Conservation (phyloP, 768 basidiomycete species). For the Agaricus blazei region DNA sequence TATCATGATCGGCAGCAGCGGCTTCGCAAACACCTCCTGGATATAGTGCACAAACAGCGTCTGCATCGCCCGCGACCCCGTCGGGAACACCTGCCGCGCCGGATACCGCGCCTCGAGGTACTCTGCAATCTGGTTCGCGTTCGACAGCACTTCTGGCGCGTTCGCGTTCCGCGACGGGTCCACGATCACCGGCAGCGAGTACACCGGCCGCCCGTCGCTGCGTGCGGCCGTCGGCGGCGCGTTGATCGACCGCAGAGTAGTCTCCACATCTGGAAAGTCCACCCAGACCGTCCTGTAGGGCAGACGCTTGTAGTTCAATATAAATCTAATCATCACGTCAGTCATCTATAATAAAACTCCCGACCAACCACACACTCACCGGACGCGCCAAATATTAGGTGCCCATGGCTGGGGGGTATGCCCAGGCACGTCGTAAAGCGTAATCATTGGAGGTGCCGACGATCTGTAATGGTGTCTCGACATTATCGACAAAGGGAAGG, state of each 20-base stretch:
- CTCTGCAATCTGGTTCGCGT: conserved; percentile 59
- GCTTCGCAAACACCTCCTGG: conserved; percentile 59
- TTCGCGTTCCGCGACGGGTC: conserved; percentile 46
- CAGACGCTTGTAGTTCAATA: conserved; percentile 74
- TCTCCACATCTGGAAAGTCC: conserved; percentile 65
- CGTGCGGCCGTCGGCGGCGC: conserved; percentile 52
- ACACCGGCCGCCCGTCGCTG: conserved; percentile 55
- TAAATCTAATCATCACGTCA: conserved; percentile 38
- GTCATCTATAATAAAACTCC: neutral
- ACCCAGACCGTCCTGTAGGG: conserved; percentile 68
- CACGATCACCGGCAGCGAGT: conserved; percentile 65
- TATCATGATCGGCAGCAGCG: conserved; percentile 64
- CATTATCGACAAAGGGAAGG: neutral
- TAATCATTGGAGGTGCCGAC: conserved; percentile 41
- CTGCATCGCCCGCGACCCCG: conserved; percentile 64
- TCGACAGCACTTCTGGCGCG: conserved; percentile 50
- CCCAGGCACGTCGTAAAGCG: conserved; percentile 63
- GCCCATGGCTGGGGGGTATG: conserved; percentile 65
- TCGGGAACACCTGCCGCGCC: conserved; percentile 65
- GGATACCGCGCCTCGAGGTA: conserved; percentile 69
- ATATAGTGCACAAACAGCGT: conserved; percentile 67
- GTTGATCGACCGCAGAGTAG: conserved; percentile 49
- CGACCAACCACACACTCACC: conserved; percentile 30
- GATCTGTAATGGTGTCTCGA: conserved; percentile 7
- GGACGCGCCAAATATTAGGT: conserved; percentile 70